phyloP scores from a whole-genome alignment of 345 rosid genomes.

The Arabis alpina region DNA sequence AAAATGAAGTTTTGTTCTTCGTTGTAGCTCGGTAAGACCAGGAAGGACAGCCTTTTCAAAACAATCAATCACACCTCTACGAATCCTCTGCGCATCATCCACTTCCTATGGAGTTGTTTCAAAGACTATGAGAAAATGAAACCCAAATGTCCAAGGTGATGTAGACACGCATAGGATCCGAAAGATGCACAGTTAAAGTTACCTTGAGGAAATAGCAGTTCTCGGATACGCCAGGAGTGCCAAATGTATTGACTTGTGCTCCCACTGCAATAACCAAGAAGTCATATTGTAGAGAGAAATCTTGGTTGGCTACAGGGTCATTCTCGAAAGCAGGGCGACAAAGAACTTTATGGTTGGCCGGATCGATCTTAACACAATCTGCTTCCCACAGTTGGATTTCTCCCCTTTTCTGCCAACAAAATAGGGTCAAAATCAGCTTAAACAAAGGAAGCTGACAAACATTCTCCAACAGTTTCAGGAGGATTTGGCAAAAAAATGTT shows the following conservation, averaged over 20 bases:
- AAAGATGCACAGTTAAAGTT: neutral
- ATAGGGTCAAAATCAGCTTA: neutral
- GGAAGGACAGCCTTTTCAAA: constrained; percentile 94
- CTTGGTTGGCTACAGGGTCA: constrained; percentile 56
- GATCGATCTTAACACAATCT: constrained; percentile 81
- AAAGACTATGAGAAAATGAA: neutral
- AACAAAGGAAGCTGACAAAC: too few species aligned
- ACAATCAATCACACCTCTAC: constrained; percentile 79
- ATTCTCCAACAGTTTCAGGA: too few species aligned
- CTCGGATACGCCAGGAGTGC: constrained; percentile 89
- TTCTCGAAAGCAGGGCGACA: constrained; percentile 62
- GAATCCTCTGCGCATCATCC: constrained; percentile 94
- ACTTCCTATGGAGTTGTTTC: constrained; percentile 56
- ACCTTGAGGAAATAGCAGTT: constrained; percentile 92
- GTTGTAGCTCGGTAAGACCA: constrained; percentile 76
- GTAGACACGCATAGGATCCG: neutral
- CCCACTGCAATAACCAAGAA: constrained; percentile 87
- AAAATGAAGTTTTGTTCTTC: constrained; percentile 80
- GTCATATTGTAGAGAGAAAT: constrained; percentile 80
- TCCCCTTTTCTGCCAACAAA: constrained; percentile 65
- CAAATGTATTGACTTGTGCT: constrained; percentile 91
- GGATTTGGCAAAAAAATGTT: too few species aligned
- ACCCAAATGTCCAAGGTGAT: too few species aligned
- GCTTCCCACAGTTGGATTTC: constrained; percentile 87
- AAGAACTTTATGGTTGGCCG: constrained; percentile 59